Base-by-base conservation (phyloP, 305 asterid species). In the Fraxinus albicans region DNA sequence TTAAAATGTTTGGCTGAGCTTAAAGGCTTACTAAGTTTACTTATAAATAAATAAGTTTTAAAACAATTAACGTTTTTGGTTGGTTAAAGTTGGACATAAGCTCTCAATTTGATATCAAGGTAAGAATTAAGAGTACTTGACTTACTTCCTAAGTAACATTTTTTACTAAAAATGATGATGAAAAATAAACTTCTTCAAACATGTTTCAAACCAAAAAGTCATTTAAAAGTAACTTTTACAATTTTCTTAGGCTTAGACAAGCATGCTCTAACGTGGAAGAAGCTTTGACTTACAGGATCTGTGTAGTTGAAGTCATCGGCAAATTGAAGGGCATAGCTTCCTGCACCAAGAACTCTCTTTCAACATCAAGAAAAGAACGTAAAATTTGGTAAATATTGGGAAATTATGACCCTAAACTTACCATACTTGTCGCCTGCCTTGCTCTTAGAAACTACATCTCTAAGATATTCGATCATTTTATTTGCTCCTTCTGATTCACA, bases 401-500 rank as follows among this genome's bases (percentile, higher is more conserved):
- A 83, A 77, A 65, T 33, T 50, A 60, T 3, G 63, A 65, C 29
- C 60, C 17, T n/a, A 63, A 72, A 83, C 91, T 75, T 83, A 94
- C 99, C 98, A 78, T 92, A 92, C 83, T 82, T 86, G 36, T 94
- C 97, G 60, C 97, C 97, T 4, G 92, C 87, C 84, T 92, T 91
- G 93, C 97, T 89, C 74, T 87, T 91, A 17, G 98, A 92, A 84
- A 92, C 67, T 69, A 93, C 70, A 79, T 91, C 97, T 83, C 98
- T 86, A 38, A 94, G 97, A 91, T 92, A 88, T 60, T 88, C 93
- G 2, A 93, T 80, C 98, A 96, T 94, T 83, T 91, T 87, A 87
- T 90, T 96, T 36, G 99, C 99, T 60, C 98, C 97, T 88, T 91
- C 95, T 6, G 98, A 91, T 88, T 93, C 98, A 88, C 99, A 96